Percentiles rank a stretch among this genome's conserved stretches.
Evolutionary conservation across 495 filamentous ascomycete species (phyloP).

Genomic region (Evansstolkia leycettana): DNA sequence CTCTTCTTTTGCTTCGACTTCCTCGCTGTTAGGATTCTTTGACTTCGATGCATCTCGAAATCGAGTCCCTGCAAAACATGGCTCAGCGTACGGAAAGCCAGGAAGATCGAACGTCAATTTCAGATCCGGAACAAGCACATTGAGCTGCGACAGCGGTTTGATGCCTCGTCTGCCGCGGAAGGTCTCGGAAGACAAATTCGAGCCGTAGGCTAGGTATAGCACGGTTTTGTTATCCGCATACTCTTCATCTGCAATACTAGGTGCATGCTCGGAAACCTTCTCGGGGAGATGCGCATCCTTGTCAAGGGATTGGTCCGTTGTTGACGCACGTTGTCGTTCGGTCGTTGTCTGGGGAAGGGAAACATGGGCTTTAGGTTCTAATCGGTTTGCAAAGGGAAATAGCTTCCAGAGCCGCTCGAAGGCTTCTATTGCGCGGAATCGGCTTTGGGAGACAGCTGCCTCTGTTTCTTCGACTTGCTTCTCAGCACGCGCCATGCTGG

Average conservation of each 20-base stretch:
- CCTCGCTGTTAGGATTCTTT: conserved; percentile 8
- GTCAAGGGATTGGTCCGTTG: conserved; percentile 10
- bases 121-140: conserved; percentile 68
- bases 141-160: conserved; percentile 60
- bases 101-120: conserved; percentile 74
- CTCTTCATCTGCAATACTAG: neutral
- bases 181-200: conserved; percentile 65
- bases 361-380: neutral
- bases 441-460: conserved; percentile 2
- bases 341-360: conserved; percentile 9
- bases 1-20: conserved; percentile 6
- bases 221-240: conserved; percentile 34
- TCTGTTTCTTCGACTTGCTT: too few species aligned
- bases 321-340: conserved; percentile 11
- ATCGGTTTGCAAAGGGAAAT: conserved; percentile 2
- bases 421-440: conserved; percentile 11
- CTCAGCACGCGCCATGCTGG: too few species aligned
- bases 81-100: conserved; percentile 76
- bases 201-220: conserved; percentile 91
- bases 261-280: conserved; percentile 10
- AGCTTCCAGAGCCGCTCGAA: conserved; percentile 6
- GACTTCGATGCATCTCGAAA: conserved; percentile 33
- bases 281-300: conserved; percentile 14
- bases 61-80: conserved; percentile 79
- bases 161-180: conserved; percentile 69